Evolutionary conservation across 2,329 filamentous ascomycete species (phyloP), one percentile per base, ranked within the genome.

Genomic region (Monilinia fructigena): DNA sequence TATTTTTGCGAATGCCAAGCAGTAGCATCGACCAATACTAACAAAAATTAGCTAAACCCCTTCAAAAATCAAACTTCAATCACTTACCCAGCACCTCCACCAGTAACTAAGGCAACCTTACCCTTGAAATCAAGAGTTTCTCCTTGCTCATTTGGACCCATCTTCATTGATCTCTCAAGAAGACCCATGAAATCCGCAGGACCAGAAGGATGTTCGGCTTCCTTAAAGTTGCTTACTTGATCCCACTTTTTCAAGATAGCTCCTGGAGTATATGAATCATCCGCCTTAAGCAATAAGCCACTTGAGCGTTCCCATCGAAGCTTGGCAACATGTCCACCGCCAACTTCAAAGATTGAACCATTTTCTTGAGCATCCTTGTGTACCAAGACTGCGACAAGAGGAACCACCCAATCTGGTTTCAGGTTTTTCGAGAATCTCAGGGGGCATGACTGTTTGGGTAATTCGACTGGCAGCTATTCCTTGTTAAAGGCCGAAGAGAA

Each of bases 361-460:
- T 86, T 94, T 83, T 98, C 94, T 58, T 81, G 79, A 10, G 85
- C 89, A 82, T 95, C 91, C 76, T 90, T 88, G 85, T 98, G 93
- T 54, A 91, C 90, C 61, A 99, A 84, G 67, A 90, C 88, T 61
- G 93, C 94, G 42, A 98, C 95, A 53, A 98, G 83, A 47, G 95
- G 95, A 56, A 98, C 93, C 68, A 98, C 88, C 93, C 93, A 98
- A 70, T 96, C 92, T 56, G 95, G 95, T 83, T 91, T 93, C 40
- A 77, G 72, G 67, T 73, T 89, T 89, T 72, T 89, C 88, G 73
- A 97, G 84, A 50, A 97, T 85, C 76, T 97, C 93, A n/a, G 92
- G 92, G 45, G 93, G 93, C 92, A 97, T 94, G 72, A 97, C 85
- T 23, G 94, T 97, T 78, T 93, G 87, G 54, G 93, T 97, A 93